Percentiles rank a stretch among this genome's conserved stretches.
Evolutionary conservation across 306 rosid species (phyloP).

Genomic region (Alnus rubra): DNA sequence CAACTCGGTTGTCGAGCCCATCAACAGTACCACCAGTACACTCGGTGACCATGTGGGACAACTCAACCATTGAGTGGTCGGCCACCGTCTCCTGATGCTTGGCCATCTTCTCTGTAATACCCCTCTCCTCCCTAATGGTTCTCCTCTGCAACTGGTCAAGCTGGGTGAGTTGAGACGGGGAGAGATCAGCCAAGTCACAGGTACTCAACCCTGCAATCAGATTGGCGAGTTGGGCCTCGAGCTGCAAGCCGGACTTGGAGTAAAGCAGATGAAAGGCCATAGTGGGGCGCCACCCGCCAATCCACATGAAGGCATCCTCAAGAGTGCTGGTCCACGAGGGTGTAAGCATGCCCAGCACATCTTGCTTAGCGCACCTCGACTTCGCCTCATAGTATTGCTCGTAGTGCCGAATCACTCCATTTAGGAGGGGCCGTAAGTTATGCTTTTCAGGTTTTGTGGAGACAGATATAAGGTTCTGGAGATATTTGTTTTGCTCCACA

Average conservation of each 20-base stretch:
- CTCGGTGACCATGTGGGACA: constrained; percentile 42
- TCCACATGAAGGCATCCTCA: constrained; percentile 67
- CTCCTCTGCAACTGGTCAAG: constrained; percentile 48
- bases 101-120: constrained; percentile 53
- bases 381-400: constrained; percentile 47
- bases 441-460: background rate
- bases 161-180: constrained; percentile 34
- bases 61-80: constrained; percentile 46
- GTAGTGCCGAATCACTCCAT: constrained; percentile 42
- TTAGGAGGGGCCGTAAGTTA: constrained; percentile 21
- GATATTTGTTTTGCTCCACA: constrained; percentile 27
- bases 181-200: constrained; percentile 50
- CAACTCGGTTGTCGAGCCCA: constrained; percentile 27
- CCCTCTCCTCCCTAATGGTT: constrained; percentile 51
- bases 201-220: constrained; percentile 30
- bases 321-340: constrained; percentile 56
- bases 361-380: constrained; percentile 34
- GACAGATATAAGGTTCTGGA: constrained; percentile 18
- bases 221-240: constrained; percentile 35
- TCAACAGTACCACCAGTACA: background rate
- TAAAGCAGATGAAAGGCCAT: constrained; percentile 62
- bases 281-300: constrained; percentile 79
- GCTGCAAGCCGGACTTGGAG: constrained; percentile 58
- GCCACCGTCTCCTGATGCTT: constrained; percentile 53
- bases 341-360: constrained; percentile 42